phyloP scores from a whole-genome alignment of 1,139 yeast species.

The Zhuliangozyma parablackwelliae region DNA sequence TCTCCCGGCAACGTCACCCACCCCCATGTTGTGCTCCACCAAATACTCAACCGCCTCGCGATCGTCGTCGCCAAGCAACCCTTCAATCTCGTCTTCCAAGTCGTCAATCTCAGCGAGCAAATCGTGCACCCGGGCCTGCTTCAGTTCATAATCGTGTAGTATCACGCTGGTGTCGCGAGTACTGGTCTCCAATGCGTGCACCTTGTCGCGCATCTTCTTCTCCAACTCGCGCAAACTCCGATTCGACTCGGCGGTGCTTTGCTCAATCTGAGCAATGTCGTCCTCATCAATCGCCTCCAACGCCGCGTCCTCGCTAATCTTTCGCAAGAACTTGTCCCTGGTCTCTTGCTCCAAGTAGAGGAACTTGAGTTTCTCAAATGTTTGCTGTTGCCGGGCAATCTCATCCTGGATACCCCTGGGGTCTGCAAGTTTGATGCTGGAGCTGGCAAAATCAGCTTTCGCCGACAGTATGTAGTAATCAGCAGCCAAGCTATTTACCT shows the following conservation, averaged over 20 bases:
- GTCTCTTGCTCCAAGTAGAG: conserved; percentile 66
- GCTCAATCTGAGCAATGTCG: conserved; percentile 16
- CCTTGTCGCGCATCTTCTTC: conserved; percentile 13
- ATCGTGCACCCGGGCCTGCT: conserved; percentile 9
- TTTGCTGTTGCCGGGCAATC: conserved; percentile 29
- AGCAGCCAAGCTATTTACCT: too few species aligned
- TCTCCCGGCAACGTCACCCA: too few species aligned
- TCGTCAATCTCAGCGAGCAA: conserved; percentile 14
- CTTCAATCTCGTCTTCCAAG: conserved; percentile 17
- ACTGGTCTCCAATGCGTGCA: conserved; percentile 16
- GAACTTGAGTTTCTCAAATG: conserved; percentile 51
- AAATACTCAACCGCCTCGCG: conserved; percentile 1
- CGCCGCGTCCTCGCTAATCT: conserved; percentile 6
- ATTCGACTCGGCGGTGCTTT: conserved; percentile 16
- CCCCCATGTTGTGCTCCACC: too few species aligned
- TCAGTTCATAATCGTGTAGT: conserved; percentile 13
- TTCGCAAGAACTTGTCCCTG: conserved; percentile 54
- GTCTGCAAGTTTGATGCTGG: conserved; percentile 7
- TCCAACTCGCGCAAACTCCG: conserved; percentile 17
- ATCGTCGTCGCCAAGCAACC: conserved; percentile 9
- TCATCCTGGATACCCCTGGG: conserved; percentile 30
- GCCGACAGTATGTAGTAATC: too few species aligned
- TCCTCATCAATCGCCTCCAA: conserved; percentile 8
- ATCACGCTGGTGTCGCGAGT: conserved; percentile 16
- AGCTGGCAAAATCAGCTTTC: not conserved